Evolutionary conservation across 2,329 filamentous ascomycete genomes (phyloP).

Genomic region (Penicillium glabrum): DNA sequence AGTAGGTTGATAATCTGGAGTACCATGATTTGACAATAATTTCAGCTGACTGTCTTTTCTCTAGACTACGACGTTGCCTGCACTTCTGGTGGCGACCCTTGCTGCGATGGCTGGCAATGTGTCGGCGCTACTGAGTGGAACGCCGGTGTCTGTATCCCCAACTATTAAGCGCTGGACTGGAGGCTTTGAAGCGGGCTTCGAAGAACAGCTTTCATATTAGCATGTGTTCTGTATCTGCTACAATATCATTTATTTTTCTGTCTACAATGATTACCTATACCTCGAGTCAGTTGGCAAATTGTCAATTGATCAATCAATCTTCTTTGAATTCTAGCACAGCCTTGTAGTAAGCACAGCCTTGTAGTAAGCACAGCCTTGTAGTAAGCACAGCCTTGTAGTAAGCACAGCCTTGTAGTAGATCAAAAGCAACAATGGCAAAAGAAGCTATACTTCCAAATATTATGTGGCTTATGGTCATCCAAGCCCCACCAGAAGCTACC

Average conservation of each 20-base stretch:
- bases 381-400: too few species aligned
- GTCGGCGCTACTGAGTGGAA: neutral
- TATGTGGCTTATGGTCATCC: too few species aligned
- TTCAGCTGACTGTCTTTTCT: neutral
- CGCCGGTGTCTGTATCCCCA: neutral
- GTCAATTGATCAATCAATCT: neutral
- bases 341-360: too few species aligned
- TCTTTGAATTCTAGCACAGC: too few species aligned
- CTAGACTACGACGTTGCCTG: neutral
- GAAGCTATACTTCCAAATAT: too few species aligned
- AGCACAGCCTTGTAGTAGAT: too few species aligned
- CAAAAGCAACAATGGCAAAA: too few species aligned
- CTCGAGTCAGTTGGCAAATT: neutral
- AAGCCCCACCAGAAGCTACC: neutral
- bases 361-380: too few species aligned
- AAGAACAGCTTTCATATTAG: neutral
- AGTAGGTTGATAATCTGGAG: neutral
- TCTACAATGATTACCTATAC: neutral
- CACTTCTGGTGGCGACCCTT: neutral
- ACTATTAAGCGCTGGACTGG: neutral
- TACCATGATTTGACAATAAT: neutral
- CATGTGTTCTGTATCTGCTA: neutral
- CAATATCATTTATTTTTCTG: neutral
- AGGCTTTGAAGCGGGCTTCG: neutral
- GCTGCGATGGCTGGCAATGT: neutral